phyloP scores from a whole-genome alignment of 306 rosid genomes.

The Chamaecrista fasciculata region DNA sequence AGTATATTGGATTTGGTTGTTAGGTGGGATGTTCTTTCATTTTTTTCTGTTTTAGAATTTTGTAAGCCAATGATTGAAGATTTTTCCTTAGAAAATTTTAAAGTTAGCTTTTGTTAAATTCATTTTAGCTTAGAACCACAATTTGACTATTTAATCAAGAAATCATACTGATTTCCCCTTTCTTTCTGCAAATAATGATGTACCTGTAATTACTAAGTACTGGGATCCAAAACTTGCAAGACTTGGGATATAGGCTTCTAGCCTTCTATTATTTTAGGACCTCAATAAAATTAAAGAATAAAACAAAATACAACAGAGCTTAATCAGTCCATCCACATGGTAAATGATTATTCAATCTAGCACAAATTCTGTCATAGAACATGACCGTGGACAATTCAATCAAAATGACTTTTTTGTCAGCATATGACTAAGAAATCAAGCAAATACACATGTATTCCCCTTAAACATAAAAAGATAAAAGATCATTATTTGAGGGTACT shows the following conservation, averaged over 20 bases:
- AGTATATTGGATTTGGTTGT: constrained; percentile 25
- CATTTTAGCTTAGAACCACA: not conserved
- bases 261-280: not conserved
- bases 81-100: not conserved
- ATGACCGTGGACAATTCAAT: not conserved
- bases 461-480: constrained; percentile 23
- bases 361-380: not conserved
- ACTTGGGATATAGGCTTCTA: constrained; percentile 5
- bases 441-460: not conserved
- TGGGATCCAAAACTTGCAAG: not conserved
- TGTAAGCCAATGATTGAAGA: constrained; percentile 1
- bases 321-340: constrained; percentile 21
- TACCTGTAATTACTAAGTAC: not conserved
- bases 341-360: not conserved
- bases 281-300: too few relatives aligned
- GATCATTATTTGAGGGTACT: not conserved
- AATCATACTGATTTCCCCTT: not conserved
- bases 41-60: constrained; percentile 1
- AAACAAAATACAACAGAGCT: too few relatives aligned
- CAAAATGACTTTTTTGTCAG: constrained; percentile 3
- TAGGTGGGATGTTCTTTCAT: constrained; percentile 24
- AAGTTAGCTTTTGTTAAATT: not conserved
- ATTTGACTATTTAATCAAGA: not conserved
- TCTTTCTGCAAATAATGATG: constrained; percentile 1
- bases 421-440: constrained; percentile 1